Evolutionary conservation across 1,139 yeast species (phyloP).

Genomic region (Ogataea hybrid): DNA sequence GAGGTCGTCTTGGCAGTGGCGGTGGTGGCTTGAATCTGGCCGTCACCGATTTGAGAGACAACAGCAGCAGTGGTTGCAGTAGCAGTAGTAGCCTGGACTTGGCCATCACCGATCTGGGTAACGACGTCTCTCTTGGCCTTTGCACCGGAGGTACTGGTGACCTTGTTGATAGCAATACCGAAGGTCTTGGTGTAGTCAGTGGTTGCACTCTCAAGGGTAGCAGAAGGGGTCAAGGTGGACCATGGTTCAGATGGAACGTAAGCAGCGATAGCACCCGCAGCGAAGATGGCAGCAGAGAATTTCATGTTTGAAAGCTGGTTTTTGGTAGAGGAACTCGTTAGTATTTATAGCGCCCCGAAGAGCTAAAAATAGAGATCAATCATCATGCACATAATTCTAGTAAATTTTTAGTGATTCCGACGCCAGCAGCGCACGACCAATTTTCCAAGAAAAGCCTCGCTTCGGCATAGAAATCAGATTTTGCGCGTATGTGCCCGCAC

Average conservation of each 20-base stretch:
- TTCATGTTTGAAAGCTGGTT: slow-evolving; percentile 25
- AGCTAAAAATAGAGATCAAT: slow-evolving; percentile 8
- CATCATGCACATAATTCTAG: slow-evolving; percentile 2
- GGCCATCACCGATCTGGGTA: slow-evolving; percentile 42
- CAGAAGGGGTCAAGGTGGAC: slow-evolving; percentile 67
- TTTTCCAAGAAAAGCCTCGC: slow-evolving; percentile 1
- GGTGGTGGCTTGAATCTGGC: slow-evolving; percentile 40
- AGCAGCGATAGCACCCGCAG: slow-evolving; percentile 57
- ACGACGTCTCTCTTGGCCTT: slow-evolving; percentile 16
- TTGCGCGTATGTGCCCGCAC: not conserved
- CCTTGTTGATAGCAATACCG: slow-evolving; percentile 68
- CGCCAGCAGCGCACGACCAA: slow-evolving; percentile 3
- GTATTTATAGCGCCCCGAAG: slow-evolving; percentile 1
- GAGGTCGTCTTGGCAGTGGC: slow-evolving; percentile 26
- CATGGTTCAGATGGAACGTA: slow-evolving; percentile 70
- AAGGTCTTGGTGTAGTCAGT: slow-evolving; percentile 61
- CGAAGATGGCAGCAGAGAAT: slow-evolving; percentile 29
- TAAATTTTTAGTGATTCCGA: slow-evolving; percentile 4
- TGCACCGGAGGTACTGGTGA: slow-evolving; percentile 29
- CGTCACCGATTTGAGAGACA: slow-evolving; percentile 43
- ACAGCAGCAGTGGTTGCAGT: slow-evolving; percentile 30
- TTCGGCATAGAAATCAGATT: not conserved
- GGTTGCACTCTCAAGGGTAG: slow-evolving; percentile 54
- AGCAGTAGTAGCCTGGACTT: slow-evolving; percentile 38
- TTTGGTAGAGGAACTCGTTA: slow-evolving; percentile 10